Evolutionary conservation across 2,329 filamentous ascomycete species (phyloP), one percentile per base, ranked within the genome.

Genomic region (Aspergillus sp.): DNA sequence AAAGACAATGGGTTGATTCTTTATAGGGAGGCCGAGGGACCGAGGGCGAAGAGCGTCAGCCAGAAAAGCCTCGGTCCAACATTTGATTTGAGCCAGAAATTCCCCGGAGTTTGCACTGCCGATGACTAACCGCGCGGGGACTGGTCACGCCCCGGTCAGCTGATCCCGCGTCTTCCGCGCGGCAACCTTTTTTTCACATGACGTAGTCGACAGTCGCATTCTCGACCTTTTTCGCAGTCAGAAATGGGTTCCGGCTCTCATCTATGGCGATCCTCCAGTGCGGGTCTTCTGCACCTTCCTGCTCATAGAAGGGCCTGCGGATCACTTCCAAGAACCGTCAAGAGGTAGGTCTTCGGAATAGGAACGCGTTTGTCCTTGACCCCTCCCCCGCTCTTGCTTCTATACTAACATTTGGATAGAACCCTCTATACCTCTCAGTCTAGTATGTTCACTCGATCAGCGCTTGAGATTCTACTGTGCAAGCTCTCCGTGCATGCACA

Each of bases 341-440:
- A 57, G 58, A 68, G 65, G 67, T 61, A 67, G 56, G 59, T 66
- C 61, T 18, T 55, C 22, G 31, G 52, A 51, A 22, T 16, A 24
- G 18, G 45, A 20, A 47, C 45, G 20, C 26, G 51, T 56, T 51
- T 22, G 57, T 55, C 52, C 20, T 46, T 49, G 14, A 16, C 22
- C 24, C 32, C 11, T 16, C 32, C 32, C 14, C 14, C 45, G 10
- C 46, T 55, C 31, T 36, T 32, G 12, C 20, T 9, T 55, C 57
- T 63, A 53, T 52, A 59, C 49, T 63, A 59, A 64, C 53, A 10
- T 47, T 3, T 12, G 10, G 6, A 55, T 64, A 69, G 67, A 60
- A 57, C 14, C 1, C 26, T 49, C 10, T 54, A 49, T 54, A 11
- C 49, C 31, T 59, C 51, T 52, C 14, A 39, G 16, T 39, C 7